Percentiles rank a stretch among this genome's conserved stretches.
These are phyloP conservation scores for Lactarius deliciosus DNA, from an alignment of 768 basidiomycete species.

Conservation along the genomic window DNA sequence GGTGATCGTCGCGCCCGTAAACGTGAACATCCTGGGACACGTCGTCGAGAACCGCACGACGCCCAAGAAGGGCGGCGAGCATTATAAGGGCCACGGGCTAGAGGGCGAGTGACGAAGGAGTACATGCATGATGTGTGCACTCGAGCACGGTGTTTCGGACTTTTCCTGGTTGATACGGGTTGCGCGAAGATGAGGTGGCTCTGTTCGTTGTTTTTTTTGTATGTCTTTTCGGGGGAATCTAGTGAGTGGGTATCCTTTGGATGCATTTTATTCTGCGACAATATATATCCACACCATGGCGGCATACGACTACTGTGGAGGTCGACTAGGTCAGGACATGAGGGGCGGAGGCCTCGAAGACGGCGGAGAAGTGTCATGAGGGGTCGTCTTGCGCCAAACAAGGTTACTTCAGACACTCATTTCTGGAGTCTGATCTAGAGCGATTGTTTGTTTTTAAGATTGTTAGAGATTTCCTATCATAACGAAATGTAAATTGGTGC, in stretches of 20 bases:
- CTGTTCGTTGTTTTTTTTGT: background rate
- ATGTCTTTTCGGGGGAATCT: background rate
- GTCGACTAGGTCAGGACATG: no score
- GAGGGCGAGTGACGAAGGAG: background rate
- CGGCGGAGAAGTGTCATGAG: no score
- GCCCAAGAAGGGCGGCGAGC: constrained; percentile 17
- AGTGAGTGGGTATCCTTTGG: background rate
- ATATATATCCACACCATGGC: no score
- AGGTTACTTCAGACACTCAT: no score
- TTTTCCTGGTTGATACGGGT: background rate
- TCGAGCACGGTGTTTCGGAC: constrained; percentile 1
- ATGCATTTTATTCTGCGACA: background rate
- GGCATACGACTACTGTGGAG: no score
- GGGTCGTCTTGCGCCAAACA: no score
- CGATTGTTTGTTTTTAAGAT: no score
- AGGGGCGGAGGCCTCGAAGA: no score
- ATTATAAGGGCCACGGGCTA: background rate
- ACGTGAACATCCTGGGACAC: constrained; percentile 9
- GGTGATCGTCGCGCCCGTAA: constrained; percentile 17
- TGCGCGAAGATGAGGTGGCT: background rate
- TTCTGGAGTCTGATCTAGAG: no score
- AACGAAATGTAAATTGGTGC: no score
- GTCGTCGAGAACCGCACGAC: constrained; percentile 19
- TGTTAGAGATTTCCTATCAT: no score
- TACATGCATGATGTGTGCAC: background rate